A percentile compares a stretch with the other conserved stretches of the same genome.
phyloP scores from a whole-genome alignment of 2,329 filamentous ascomycete genomes.

The Cladosporium sp. region DNA sequence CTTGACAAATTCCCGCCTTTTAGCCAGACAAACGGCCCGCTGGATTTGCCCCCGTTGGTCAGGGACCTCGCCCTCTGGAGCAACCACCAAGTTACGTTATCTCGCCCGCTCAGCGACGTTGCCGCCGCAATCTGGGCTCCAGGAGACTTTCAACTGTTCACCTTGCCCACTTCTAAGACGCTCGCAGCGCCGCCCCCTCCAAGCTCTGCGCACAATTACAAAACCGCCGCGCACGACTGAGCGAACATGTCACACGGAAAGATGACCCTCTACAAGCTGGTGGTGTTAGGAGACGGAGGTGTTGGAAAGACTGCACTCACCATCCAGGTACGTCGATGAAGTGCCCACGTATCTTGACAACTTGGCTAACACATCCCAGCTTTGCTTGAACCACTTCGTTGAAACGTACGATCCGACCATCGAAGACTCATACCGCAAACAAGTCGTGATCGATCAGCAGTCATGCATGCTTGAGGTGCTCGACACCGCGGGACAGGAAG shows the following conservation, averaged over 20 bases:
- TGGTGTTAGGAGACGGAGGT: conserved; percentile 95
- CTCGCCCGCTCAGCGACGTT: conserved; percentile 7
- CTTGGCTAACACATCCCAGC: conserved; percentile 44
- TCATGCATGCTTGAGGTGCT: conserved; percentile 97
- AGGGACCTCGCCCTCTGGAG: conserved; percentile 11
- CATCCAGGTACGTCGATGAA: conserved; percentile 58
- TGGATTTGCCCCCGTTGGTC: conserved; percentile 11
- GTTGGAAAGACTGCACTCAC: conserved; percentile 99
- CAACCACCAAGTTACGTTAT: conserved; percentile 6
- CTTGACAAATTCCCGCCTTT: conserved; percentile 11
- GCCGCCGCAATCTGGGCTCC: conserved; percentile 1
- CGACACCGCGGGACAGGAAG: conserved; percentile 96
- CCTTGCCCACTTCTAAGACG: conserved; percentile 7
- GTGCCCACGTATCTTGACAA: neutral
- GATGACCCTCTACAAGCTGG: conserved; percentile 69
- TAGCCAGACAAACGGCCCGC: conserved; percentile 12
- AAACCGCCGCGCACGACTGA: conserved; percentile 1
- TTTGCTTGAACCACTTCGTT: conserved; percentile 97
- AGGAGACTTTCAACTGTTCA: neutral
- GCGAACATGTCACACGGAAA: conserved; percentile 33
- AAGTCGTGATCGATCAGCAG: conserved; percentile 82
- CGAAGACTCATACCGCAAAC: conserved; percentile 65
- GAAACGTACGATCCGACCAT: conserved; percentile 76
- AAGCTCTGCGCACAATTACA: conserved; percentile 1
- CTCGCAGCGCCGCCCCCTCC: conserved; percentile 1